Percentiles rank a stretch among this genome's conserved stretches.
Conservation (phyloP, 768 basidiomycete species). For the Boletales sp. region DNA sequence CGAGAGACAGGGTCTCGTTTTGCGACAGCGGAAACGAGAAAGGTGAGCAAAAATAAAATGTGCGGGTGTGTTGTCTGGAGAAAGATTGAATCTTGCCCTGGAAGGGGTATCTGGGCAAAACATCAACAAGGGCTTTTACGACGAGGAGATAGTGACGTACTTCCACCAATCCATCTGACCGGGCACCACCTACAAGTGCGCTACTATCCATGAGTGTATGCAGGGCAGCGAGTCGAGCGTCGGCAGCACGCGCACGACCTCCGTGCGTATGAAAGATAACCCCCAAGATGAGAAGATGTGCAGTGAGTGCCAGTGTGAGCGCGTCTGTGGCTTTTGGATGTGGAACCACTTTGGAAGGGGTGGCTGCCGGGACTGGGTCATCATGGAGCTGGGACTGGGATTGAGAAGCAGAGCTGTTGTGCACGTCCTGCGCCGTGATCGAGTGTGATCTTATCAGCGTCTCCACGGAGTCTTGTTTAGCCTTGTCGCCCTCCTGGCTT, state of each 20-base stretch:
- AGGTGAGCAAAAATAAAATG: conserved; percentile 58
- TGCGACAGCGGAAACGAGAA: conserved; percentile 60
- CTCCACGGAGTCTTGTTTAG: conserved; percentile 10
- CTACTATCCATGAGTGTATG: conserved; percentile 69
- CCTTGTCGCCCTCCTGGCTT: conserved; percentile 1
- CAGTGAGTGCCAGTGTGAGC: conserved; percentile 39
- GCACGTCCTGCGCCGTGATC: conserved; percentile 27
- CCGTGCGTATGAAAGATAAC: conserved; percentile 60
- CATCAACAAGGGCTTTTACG: background rate
- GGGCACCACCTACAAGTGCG: conserved; percentile 34
- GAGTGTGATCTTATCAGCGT: conserved; percentile 28
- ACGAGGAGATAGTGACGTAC: conserved; percentile 29
- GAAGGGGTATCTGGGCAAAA: conserved; percentile 24
- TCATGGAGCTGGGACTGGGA: conserved; percentile 17
- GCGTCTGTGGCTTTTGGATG: conserved; percentile 24
- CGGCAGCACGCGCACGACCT: conserved; percentile 46
- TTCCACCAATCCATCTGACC: conserved; percentile 37
- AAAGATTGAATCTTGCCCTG: conserved; percentile 42
- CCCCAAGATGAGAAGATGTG: conserved; percentile 62
- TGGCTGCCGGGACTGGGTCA: background rate
- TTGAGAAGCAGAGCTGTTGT: conserved; percentile 19
- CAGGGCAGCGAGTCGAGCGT: conserved; percentile 51
- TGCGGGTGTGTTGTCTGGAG: conserved; percentile 68
- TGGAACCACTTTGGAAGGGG: conserved; percentile 1
- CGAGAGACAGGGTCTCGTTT: conserved; percentile 74